Base-by-base conservation (phyloP, 1,139 yeast species). In the Kurtzmaniella quercitrusa region DNA sequence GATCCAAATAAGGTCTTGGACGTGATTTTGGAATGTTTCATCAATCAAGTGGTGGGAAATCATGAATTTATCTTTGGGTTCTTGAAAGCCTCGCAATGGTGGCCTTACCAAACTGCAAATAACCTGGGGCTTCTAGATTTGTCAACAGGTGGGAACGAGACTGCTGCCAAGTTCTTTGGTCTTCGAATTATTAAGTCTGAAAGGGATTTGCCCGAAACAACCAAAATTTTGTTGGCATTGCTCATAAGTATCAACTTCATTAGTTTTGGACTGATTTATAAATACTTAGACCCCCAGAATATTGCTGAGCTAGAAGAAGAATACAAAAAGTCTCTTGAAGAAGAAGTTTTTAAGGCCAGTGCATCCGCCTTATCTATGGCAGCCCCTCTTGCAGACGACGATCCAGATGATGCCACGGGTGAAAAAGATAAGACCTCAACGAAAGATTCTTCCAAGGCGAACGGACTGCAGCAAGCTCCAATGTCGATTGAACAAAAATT, bases 321-420 rank as follows among this genome's bases (percentile, higher is more conserved):
- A 4, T 77, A 79, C 59, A 71, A 77, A 33, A 68, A 68, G 21
- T 70, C 74, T 18, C 58, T 85, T 51, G 82, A 82, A n/a, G 79
- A 79, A 14, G 76, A 81, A 44, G 82, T 85, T 0, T 71, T 74
- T 51, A 69, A 73, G 47, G 85, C 94, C 0, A 77, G 80, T 20
- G 85, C 88, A 0, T 86, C 85, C 47, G 95, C 96, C 0, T 65
- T 91, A 42, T 94, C 97, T 0, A 61, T 88, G 51, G 96, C 97
- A 2, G 94, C 95, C 5, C 95, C 96, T 1, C 66, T 91, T 39
- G 71, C 75, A 5, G 84, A 82, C 40, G 95, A 84, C 18, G 84
- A 78, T 15, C 85, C 75, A 5, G 79, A 72, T 6, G 57, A 47
- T 11, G 47, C 41, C 5, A 55, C 49, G 36, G 28, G 12, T 28